Percentiles rank a stretch among this genome's conserved stretches.
phyloP scores from a whole-genome alignment of 495 filamentous ascomycete species.

The Aspergillus haitiensis region DNA sequence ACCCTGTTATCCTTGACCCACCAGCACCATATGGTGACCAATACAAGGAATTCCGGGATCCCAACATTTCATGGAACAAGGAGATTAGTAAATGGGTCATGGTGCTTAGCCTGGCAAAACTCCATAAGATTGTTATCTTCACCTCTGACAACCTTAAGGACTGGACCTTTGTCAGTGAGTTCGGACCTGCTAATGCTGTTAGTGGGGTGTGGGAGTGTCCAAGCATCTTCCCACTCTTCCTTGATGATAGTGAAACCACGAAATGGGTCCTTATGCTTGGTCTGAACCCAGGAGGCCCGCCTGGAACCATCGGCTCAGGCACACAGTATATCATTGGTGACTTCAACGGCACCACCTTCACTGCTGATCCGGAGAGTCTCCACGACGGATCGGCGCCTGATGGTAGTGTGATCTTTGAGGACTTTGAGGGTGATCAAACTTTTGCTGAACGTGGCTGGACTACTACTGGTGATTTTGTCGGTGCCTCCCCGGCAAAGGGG shows the following conservation, averaged over 20 bases:
- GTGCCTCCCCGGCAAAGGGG: not conserved
- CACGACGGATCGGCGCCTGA: slow-evolving; percentile 21
- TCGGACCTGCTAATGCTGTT: slow-evolving; percentile 51
- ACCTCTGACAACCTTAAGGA: slow-evolving; percentile 53
- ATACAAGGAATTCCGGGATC: slow-evolving; percentile 55
- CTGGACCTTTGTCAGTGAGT: slow-evolving; percentile 57
- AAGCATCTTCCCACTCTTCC: slow-evolving; percentile 43
- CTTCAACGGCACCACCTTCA: slow-evolving; percentile 40
- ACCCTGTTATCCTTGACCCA: slow-evolving; percentile 52
- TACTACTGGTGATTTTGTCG: slow-evolving; percentile 2
- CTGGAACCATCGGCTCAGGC: slow-evolving; percentile 46
- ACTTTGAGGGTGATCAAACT: not conserved
- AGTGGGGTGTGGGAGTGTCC: slow-evolving; percentile 62
- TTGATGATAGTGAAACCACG: slow-evolving; percentile 31
- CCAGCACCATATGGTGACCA: slow-evolving; percentile 34
- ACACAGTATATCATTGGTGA: slow-evolving; percentile 40
- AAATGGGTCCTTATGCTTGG: slow-evolving; percentile 53
- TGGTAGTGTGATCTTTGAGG: slow-evolving; percentile 3
- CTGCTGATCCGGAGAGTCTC: slow-evolving; percentile 9
- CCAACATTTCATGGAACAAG: slow-evolving; percentile 55
- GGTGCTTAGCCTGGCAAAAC: slow-evolving; percentile 47
- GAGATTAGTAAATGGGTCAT: slow-evolving; percentile 50
- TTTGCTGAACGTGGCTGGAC: not conserved
- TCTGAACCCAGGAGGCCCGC: slow-evolving; percentile 58
- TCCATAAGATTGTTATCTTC: slow-evolving; percentile 54